Conservation (phyloP, 2,329 filamentous ascomycete species). For the Ophiostoma himal-ulmi region DNA sequence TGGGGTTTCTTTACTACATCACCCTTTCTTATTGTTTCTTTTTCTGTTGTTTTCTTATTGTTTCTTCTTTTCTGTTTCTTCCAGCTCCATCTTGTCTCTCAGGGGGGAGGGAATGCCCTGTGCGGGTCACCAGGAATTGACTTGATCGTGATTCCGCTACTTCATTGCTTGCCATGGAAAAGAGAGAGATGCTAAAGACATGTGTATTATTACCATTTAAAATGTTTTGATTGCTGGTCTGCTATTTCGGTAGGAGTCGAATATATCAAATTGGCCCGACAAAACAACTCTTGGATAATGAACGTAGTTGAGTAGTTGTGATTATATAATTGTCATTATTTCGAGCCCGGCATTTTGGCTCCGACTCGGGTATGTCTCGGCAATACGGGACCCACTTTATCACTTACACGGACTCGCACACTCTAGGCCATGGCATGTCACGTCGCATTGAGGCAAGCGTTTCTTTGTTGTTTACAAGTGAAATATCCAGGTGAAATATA, state of each 20-base stretch:
- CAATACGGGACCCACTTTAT: constrained; percentile 3
- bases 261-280: constrained; percentile 1
- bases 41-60: constrained; percentile 3
- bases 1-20: background rate
- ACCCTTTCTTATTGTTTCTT: constrained; percentile 10
- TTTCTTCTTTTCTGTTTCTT: constrained; percentile 15
- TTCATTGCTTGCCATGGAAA: constrained; percentile 8
- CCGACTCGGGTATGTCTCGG: background rate
- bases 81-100: constrained; percentile 23
- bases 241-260: constrained; percentile 5
- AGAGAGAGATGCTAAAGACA: background rate
- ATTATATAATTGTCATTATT: background rate
- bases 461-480: background rate
- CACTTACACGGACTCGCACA: constrained; percentile 12
- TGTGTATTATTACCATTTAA: background rate
- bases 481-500: background rate
- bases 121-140: constrained; percentile 73
- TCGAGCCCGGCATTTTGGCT: background rate
- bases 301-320: background rate
- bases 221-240: background rate
- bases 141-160: constrained; percentile 76
- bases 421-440: background rate
- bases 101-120: constrained; percentile 93
- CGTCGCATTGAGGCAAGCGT: background rate
- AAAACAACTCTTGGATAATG: background rate